A percentile compares a stretch with the other conserved stretches of the same genome.
phyloP scores from a whole-genome alignment of 73 alveolate species.

The Blepharisma japonicum region DNA sequence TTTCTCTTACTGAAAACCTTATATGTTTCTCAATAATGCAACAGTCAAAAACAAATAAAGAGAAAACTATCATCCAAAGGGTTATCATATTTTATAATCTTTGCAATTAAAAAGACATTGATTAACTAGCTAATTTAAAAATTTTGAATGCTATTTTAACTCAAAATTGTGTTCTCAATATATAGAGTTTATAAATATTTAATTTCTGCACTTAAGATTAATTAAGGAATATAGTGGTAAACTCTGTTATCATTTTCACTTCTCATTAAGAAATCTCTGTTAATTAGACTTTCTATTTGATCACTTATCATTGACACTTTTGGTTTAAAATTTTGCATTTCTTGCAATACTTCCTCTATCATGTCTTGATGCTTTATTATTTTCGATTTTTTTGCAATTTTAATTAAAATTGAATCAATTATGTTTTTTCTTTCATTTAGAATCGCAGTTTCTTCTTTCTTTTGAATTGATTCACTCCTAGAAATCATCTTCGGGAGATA shows the following conservation, averaged over 20 bases:
- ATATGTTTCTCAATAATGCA: no score
- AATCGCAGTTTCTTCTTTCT: conserved; percentile 46
- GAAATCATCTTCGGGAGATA: conserved; percentile 42
- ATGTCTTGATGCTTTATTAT: conserved; percentile 48
- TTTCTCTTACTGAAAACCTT: no score
- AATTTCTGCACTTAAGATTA: no score
- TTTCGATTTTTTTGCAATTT: conserved; percentile 67
- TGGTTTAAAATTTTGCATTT: conserved; percentile 69
- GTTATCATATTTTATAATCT: no score
- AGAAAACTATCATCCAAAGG: no score
- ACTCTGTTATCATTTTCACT: conserved; percentile 63
- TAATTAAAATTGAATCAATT: conserved; percentile 62
- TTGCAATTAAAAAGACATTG: no score
- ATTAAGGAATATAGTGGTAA: conserved; percentile 65
- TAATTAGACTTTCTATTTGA: conserved; percentile 73
- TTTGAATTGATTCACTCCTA: conserved; percentile 34
- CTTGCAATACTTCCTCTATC: conserved; percentile 60
- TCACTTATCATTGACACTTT: conserved; percentile 81
- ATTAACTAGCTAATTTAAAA: no score
- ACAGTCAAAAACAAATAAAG: no score
- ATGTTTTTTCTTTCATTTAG: conserved; percentile 52
- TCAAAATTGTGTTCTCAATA: no score
- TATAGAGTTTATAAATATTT: no score
- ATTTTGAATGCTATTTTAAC: no score
- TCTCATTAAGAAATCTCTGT: conserved; percentile 70